Evolutionary conservation across 2,329 filamentous ascomycete genomes (phyloP), one percentile per base, ranked within the genome.

Genomic region (Colletotrichum australisinense): DNA sequence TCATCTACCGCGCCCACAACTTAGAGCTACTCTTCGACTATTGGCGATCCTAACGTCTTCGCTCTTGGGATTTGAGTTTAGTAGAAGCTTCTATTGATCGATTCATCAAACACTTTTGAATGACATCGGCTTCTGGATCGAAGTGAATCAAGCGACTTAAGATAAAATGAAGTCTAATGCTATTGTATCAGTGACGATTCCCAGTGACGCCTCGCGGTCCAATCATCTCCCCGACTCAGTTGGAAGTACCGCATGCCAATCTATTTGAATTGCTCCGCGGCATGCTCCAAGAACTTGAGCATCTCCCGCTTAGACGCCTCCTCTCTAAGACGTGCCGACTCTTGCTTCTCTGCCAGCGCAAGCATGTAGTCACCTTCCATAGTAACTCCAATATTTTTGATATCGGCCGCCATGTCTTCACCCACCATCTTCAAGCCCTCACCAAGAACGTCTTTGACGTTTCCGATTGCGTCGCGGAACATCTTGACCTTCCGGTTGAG

Each of bases 321-420:
- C 12, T 72, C 69, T 2, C 24, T 14, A 3, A 7, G 38, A 19
- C 24, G 65, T 12, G n/a, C 53, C 6, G 59, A 72, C 11, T 60
- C 19, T 24, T 64, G 28, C 5, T 26, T 68, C 14, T 59, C 28
- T 2, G 53, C 32, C 8, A 72, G 16, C 1, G 69, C 69, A 3
- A 72, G 19, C 6, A 38, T 69, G 26, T 72, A 72, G 53, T 72
- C 69, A 5, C 19, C 52, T 14, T 49, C n/a, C 53, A 64, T 53
- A 5, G 59, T 28, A 2, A 14, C 19, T 19, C 2, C 35, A 7
- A 71, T 62, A 9, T 35, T n/a, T 5, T 8, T 30, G 14, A 72
- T 8, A 14, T 60, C 19, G 1, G 5, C 57, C 3, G 16, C 35
- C 58, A 53, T 52, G 19, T 52, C n/a, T 11, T 68, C 30, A 4